Evolutionary conservation across 2,329 filamentous ascomycete species (phyloP).

Genomic region (Pseudocercospora cruenta): DNA sequence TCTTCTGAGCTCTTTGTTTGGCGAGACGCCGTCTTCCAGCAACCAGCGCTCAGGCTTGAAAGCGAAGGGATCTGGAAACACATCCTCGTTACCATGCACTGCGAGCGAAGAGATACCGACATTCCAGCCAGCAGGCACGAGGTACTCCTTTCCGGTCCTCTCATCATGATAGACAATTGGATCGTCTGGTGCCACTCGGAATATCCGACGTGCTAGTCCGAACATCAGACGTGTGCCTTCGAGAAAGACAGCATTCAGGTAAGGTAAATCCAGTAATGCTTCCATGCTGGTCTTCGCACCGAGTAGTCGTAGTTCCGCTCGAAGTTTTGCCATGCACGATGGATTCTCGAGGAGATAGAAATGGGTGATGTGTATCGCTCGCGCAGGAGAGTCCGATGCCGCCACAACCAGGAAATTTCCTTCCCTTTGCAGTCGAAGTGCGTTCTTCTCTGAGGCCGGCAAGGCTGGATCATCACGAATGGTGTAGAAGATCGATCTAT

Average conservation of each 20-base stretch:
- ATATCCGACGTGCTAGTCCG: conserved; percentile 27
- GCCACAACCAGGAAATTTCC: conserved; percentile 16
- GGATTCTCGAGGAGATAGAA: conserved; percentile 16
- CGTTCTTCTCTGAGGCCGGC: conserved; percentile 16
- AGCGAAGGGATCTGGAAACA: conserved; percentile 37
- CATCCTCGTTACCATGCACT: conserved; percentile 37
- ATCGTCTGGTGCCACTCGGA: conserved; percentile 29
- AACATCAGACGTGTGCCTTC: conserved; percentile 32
- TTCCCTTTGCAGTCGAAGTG: conserved; percentile 13
- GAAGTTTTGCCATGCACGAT: conserved; percentile 10
- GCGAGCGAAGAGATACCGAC: conserved; percentile 34
- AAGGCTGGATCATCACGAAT: conserved; percentile 12
- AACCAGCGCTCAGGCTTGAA: conserved; percentile 32
- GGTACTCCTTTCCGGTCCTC: conserved; percentile 9
- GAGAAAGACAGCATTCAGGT: conserved; percentile 25
- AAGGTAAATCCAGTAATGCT: conserved; percentile 22
- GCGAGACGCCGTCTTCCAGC: not conserved
- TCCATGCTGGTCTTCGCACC: conserved; percentile 15
- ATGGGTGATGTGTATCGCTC: conserved; percentile 12
- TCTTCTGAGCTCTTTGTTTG: conserved; percentile 27
- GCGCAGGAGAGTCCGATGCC: conserved; percentile 11
- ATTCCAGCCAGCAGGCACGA: conserved; percentile 28
- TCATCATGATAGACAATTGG: conserved; percentile 8
- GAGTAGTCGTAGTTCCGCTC: conserved; percentile 7
- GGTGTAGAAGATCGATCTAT: conserved; percentile 15